phyloP scores from a whole-genome alignment of 768 basidiomycete genomes.

The Floccularia luteovirens region DNA sequence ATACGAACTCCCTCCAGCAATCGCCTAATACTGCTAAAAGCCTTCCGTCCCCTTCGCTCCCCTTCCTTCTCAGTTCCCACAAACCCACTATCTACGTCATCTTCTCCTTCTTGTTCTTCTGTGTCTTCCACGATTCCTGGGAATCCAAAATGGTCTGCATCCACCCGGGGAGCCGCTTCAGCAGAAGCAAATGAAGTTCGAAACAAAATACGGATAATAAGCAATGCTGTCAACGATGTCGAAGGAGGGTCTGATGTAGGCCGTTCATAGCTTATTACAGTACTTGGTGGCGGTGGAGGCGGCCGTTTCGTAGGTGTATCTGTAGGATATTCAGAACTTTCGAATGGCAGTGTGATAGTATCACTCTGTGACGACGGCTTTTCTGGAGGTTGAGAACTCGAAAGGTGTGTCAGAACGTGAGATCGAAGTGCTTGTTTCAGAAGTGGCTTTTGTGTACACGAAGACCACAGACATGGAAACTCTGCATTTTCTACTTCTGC shows the following conservation, averaged over 20 bases:
- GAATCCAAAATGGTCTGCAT: slow-evolving; percentile 86
- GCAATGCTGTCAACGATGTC: slow-evolving; percentile 70
- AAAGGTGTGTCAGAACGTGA: slow-evolving; percentile 75
- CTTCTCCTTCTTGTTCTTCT: slow-evolving; percentile 49
- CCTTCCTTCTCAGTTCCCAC: slow-evolving; percentile 57
- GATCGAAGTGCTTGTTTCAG: slow-evolving; percentile 46
- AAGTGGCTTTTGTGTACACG: slow-evolving; percentile 43
- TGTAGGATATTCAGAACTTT: slow-evolving; percentile 46
- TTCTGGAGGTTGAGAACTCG: slow-evolving; percentile 43
- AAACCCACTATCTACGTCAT: slow-evolving; percentile 38
- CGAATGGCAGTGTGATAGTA: slow-evolving; percentile 58
- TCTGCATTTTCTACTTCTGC: slow-evolving; percentile 33
- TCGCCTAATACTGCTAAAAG: slow-evolving; percentile 54
- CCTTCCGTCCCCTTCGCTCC: slow-evolving; percentile 61
- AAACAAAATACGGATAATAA: slow-evolving; percentile 80
- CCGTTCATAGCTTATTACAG: slow-evolving; percentile 48
- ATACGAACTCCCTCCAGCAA: slow-evolving; percentile 61
- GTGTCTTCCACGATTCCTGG: slow-evolving; percentile 75
- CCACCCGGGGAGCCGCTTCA: slow-evolving; percentile 60
- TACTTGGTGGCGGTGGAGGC: slow-evolving; percentile 63
- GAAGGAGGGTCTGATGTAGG: slow-evolving; percentile 62
- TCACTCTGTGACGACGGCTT: slow-evolving; percentile 70
- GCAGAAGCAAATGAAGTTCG: slow-evolving; percentile 68
- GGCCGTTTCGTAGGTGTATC: slow-evolving; percentile 59
- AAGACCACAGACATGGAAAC: slow-evolving; percentile 62